Percentiles rank a stretch among this genome's conserved stretches.
phyloP scores from a whole-genome alignment of 2,329 filamentous ascomycete genomes.

The Alternaria angustiovoidea region DNA sequence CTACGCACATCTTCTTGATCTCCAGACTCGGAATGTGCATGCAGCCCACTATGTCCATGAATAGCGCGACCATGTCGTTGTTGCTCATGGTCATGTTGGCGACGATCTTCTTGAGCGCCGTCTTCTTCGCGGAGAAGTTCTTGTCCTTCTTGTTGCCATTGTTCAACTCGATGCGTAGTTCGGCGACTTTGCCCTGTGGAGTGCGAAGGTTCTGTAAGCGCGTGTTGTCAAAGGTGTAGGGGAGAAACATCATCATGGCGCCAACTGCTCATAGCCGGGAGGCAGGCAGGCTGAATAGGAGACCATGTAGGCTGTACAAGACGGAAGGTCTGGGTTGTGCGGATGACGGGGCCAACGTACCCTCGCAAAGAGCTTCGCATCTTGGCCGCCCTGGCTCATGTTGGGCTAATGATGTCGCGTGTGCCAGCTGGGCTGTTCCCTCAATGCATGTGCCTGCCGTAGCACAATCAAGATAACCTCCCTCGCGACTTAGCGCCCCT shows the following conservation, averaged over 20 bases:
- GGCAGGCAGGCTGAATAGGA: conserved; percentile 2
- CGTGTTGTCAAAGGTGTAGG: conserved; percentile 49
- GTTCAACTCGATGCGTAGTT: conserved; percentile 92
- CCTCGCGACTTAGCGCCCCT: conserved; percentile 40
- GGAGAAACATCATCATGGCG: conserved; percentile 50
- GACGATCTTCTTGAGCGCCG: conserved; percentile 98
- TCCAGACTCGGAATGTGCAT: conserved; percentile 95
- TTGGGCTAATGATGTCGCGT: conserved; percentile 43
- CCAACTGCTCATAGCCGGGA: conserved; percentile 1
- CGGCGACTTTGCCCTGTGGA: conserved; percentile 95
- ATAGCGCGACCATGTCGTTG: conserved; percentile 98
- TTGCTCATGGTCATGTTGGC: conserved; percentile 99
- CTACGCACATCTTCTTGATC: conserved; percentile 96
- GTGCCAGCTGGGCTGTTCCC: conserved; percentile 24
- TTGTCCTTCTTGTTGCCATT: conserved; percentile 98
- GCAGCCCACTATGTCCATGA: conserved; percentile 92
- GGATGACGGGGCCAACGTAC: conserved; percentile 64
- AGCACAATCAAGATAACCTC: conserved; percentile 32
- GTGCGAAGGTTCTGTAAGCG: conserved; percentile 60
- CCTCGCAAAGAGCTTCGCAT: conserved; percentile 99
- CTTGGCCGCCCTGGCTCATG: conserved; percentile 78
- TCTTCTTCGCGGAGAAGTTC: conserved; percentile 93
- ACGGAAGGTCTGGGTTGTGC: conserved; percentile 28
- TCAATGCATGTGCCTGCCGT: conserved; percentile 46
- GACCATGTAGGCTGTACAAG: conserved; percentile 12